phyloP scores from a whole-genome alignment of 2,329 filamentous ascomycete species.

The Trichoderma sp. region DNA sequence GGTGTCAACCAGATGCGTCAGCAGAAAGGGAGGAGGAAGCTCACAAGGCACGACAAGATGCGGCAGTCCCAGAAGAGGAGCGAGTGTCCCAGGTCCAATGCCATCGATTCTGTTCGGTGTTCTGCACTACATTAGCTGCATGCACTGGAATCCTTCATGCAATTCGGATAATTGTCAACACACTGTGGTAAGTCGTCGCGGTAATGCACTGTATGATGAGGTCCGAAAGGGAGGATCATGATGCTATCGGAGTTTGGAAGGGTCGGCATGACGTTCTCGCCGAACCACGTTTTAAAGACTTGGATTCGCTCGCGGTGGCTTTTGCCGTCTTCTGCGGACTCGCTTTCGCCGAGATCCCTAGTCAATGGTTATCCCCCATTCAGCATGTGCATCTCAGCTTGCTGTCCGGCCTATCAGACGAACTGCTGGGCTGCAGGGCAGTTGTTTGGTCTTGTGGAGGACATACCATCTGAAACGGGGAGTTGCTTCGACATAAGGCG shows the following conservation, averaged over 20 bases:
- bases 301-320: conserved; percentile 34
- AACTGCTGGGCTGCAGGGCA: not conserved
- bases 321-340: conserved; percentile 35
- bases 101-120: conserved; percentile 36
- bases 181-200: conserved; percentile 38
- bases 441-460: not conserved
- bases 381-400: conserved; percentile 4
- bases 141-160: conserved; percentile 24
- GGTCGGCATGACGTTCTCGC: conserved; percentile 35
- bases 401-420: not conserved
- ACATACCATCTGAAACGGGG: conserved; percentile 39
- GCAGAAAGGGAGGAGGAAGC: conserved; percentile 29
- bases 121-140: conserved; percentile 31
- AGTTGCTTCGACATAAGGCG: conserved; percentile 39
- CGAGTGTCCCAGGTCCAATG: conserved; percentile 37
- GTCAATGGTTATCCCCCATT: not conserved
- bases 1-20: not conserved
- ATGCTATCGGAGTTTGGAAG: conserved; percentile 34
- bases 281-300: conserved; percentile 42
- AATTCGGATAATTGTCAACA: conserved; percentile 26
- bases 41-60: conserved; percentile 44
- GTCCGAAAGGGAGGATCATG: conserved; percentile 38
- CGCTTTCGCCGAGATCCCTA: conserved; percentile 36
- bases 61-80: conserved; percentile 39
- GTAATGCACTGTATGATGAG: conserved; percentile 32